Conservation (phyloP, 495 filamentous ascomycete genomes). For the Hypoxylon rickii region DNA sequence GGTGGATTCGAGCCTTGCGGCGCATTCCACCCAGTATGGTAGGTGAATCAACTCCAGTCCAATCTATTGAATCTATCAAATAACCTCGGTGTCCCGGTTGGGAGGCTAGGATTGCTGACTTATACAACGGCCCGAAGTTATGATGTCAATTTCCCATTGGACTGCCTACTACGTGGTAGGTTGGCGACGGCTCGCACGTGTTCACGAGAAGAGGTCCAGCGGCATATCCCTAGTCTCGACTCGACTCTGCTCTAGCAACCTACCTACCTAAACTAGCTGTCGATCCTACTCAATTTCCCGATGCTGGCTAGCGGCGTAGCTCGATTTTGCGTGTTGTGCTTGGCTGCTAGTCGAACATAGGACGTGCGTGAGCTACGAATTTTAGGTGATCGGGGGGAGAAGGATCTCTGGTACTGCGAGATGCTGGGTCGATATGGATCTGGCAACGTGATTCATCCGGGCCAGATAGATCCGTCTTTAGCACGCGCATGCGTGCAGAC, state of each 20-base stretch:
- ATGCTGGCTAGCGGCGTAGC: constrained; percentile 1
- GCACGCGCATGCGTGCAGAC: no score
- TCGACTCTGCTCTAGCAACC: constrained; percentile 2
- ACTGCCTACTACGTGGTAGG: neutral
- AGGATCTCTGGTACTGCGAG: no score
- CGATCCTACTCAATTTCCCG: constrained; percentile 4
- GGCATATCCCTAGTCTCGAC: neutral
- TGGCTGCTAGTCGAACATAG: no score
- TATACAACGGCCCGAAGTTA: constrained; percentile 9
- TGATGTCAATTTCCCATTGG: no score
- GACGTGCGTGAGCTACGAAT: no score
- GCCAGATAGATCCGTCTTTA: no score
- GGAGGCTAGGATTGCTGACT: constrained; percentile 2
- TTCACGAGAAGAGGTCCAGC: no score
- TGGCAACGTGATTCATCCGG: no score
- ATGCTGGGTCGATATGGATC: no score
- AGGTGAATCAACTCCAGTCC: neutral
- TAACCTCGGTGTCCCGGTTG: constrained; percentile 2
- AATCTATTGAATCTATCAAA: neutral
- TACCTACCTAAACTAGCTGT: constrained; percentile 26
- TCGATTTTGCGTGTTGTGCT: neutral
- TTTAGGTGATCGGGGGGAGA: no score
- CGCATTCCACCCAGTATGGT: constrained; percentile 2
- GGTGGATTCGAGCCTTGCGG: constrained; percentile 2
- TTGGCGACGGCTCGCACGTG: neutral